Conservation (phyloP, 139 green algal species). For the Chlorella sp. region DNA sequence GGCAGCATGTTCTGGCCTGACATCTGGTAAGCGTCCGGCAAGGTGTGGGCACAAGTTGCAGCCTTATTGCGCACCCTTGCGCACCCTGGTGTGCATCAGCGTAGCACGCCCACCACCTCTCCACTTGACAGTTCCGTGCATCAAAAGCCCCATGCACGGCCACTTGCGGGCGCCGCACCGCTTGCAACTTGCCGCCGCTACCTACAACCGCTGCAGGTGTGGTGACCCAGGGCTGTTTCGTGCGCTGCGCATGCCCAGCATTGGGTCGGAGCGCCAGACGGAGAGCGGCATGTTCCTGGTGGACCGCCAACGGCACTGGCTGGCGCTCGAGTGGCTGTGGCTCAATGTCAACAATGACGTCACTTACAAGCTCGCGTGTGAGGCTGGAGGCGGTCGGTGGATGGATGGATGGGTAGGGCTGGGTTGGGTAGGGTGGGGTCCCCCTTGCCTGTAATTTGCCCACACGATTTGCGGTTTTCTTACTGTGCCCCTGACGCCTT, state of each 20-base stretch:
- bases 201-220: neutral
- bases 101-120: too few species aligned
- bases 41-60: too few species aligned
- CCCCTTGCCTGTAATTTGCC: too few species aligned
- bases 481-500: too few species aligned
- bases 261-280: slow-evolving; percentile 37
- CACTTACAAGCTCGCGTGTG: slow-evolving; percentile 43
- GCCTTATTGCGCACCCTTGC: too few species aligned
- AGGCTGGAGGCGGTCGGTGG: neutral
- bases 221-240: slow-evolving; percentile 30
- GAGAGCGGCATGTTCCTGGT: slow-evolving; percentile 57
- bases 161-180: too few species aligned
- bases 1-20: slow-evolving; percentile 59
- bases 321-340: slow-evolving; percentile 55
- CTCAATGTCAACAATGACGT: slow-evolving; percentile 53
- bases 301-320: slow-evolving; percentile 34
- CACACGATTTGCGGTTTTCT: too few species aligned
- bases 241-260: slow-evolving; percentile 24
- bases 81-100: too few species aligned
- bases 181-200: neutral
- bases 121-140: too few species aligned
- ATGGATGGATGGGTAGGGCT: too few species aligned
- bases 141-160: too few species aligned
- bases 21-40: too few species aligned
- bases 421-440: neutral